Base-by-base conservation (phyloP, 768 basidiomycete species). In the Boletus rubroflammeus region DNA sequence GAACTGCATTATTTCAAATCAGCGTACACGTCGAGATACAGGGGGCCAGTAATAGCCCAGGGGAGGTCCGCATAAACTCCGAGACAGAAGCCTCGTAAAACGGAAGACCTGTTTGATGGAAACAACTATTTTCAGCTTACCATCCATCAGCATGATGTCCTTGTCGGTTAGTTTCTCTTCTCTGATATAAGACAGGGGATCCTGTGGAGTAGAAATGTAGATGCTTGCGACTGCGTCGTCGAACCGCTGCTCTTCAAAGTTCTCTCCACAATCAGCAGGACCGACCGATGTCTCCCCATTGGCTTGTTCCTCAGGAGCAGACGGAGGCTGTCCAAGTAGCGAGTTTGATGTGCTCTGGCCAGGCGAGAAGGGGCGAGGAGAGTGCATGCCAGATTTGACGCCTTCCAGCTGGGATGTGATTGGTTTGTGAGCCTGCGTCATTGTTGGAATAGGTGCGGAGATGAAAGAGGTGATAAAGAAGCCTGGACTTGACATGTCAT, bases 101-200 rank as follows among this genome's bases (percentile, higher is more conserved):
- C 40, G 29, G 56, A 63, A 47, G 54, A 44, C 56, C 25, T 42
- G 14, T 17, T 52, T 51, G 51, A 61, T 58, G 21, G 42, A 52
- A 52, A 28, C 21, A 25, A 45, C n/a, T 51, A 53, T 57, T 53
- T 41, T 53, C 57, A 6, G 56, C 68, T 62, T 53, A 84, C 86
- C 81, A 47, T 85, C 81, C 82, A 86, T 84, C 23, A 85, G 62
- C 53, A 76, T 57, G 45, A 71, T 64, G 8, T 75, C 73, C 47
- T 74, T 76, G 25, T 81, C 81, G 53, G 84, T 80, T 11, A 88
- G 57, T 51, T 67, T 75, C 58, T 86, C 86, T 44, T 79, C 73
- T 58, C 84, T 64, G 26, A 89, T 80, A 41, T 76, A 61, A 15
- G 44, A 51, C 35, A 68, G 42, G 21, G 67, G 63, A 46, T 68